Conservation (phyloP, 768 basidiomycete genomes). For the Coprinopsis marcescibilis region DNA sequence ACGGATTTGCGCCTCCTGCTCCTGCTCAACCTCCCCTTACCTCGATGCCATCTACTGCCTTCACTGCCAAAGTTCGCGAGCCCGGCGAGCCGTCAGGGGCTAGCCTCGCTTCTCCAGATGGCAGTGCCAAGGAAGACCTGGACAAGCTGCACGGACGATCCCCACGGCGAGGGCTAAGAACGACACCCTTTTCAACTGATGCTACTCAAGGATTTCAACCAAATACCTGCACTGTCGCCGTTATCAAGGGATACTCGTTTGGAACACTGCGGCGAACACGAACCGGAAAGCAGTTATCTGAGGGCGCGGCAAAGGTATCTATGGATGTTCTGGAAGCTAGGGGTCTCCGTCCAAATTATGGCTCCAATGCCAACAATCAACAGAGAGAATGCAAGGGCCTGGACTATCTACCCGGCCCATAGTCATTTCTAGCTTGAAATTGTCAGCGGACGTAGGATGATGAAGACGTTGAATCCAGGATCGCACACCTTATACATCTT, state of each 20-base stretch:
- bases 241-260: conserved; percentile 88
- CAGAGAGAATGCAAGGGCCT: no score
- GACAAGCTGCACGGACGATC: no score
- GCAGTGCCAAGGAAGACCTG: no score
- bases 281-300: conserved; percentile 65
- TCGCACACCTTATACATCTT: no score
- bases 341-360: no score
- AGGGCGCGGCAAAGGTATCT: conserved; percentile 65
- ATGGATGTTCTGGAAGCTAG: conserved; percentile 78
- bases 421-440: no score
- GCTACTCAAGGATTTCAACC: conserved; percentile 39
- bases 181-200: conserved; percentile 41
- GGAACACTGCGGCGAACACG: conserved; percentile 78
- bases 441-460: no score
- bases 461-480: no score
- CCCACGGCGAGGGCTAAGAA: conserved; percentile 43
- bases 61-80: conserved; percentile 43
- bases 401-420: no score
- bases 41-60: conserved; percentile 64
- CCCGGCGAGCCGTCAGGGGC: conserved; percentile 50
- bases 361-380: no score
- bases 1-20: no score
- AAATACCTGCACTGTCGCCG: conserved; percentile 77
- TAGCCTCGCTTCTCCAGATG: conserved; percentile 40
- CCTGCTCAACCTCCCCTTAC: no score